These are phyloP conservation scores for Pythium rhizo-oryzae DNA, from an alignment of 352 stramenopile species.

Conservation along the genomic window DNA sequence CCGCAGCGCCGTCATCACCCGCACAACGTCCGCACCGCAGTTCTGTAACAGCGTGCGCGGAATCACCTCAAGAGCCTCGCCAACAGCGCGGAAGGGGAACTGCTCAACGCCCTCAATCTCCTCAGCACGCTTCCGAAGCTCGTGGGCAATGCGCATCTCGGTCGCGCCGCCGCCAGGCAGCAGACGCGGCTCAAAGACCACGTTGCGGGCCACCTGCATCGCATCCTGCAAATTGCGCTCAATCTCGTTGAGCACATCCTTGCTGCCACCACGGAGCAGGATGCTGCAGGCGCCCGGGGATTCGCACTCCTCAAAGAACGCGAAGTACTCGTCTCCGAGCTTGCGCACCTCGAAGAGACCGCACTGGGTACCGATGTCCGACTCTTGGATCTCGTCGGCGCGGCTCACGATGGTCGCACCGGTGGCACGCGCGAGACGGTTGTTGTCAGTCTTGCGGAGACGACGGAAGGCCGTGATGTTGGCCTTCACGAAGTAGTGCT, in stretches of 20 bases:
- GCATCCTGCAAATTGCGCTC: conserved; percentile 99
- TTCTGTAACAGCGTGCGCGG: conserved; percentile 99
- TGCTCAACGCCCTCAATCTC: conserved; percentile 96
- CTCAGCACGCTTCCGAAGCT: conserved; percentile 90
- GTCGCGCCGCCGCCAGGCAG: conserved; percentile 96
- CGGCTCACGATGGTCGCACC: conserved; percentile 98
- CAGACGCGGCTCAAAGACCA: conserved; percentile 98
- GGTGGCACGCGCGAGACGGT: conserved; percentile 96
- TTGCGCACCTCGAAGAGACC: conserved; percentile 98
- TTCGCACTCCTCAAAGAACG: conserved; percentile 99
- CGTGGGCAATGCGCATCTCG: conserved; percentile 98
- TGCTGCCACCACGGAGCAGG: conserved; percentile 97
- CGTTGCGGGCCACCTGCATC: conserved; percentile 99
- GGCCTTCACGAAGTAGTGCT: conserved; percentile 99
- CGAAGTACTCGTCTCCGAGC: conserved; percentile 97
- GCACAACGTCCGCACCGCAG: conserved; percentile 98
- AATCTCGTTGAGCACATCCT: conserved; percentile 99
- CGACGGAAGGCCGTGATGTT: conserved; percentile 99
- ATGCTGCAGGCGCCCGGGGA: conserved; percentile 99
- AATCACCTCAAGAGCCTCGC: conserved; percentile 98
- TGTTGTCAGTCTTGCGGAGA: conserved; percentile 99
- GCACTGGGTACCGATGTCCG: conserved; percentile 98
- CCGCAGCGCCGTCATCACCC: conserved; percentile 97
- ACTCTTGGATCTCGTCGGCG: conserved; percentile 99
- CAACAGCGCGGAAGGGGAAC: conserved; percentile 97